Base-by-base conservation (phyloP, 352 stramenopile genomes). In the Phytophthora parvispora region DNA sequence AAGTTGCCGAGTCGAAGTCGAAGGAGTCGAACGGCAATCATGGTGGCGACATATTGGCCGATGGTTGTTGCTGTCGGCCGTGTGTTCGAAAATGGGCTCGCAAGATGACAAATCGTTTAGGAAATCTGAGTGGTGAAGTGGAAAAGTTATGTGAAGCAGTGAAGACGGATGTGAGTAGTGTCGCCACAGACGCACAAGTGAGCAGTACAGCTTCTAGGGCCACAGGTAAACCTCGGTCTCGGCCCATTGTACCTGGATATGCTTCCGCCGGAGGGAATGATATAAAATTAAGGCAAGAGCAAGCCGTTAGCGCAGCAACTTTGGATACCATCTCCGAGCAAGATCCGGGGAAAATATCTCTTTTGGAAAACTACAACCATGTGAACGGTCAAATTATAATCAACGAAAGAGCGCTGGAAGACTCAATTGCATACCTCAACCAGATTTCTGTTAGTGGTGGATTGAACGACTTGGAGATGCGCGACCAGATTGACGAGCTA, bases 401-500 rank as follows among this genome's bases (percentile, higher is more conserved):
- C 32, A 83, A 84, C 60, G 67, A 81, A 49, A 57, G 47, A 22
- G 70, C 71, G 5, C 34, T 83, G 5, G 64, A 67, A 2, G 57
- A 67, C 36, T 70, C 73, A 31, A 49, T 72, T 12, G 13, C 45
- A 22, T 62, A 74, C 42, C 60, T 80, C 16, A 52, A 69, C 10
- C 32, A 47, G 16, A 61, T 54, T n/a, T 65, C 75, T 16, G 42
- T 64, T 3, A 50, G 67, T 12, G 74, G 77, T 48, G 64, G 73
- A 38, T 9, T 56, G 8, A 54, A 48, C 18, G 67, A 58, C 1
- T 60, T 72, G 12, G 47, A 71, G 16, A 62, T 77, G 32, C 75
- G 74, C 45, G 50, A 51, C 12, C 73, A 80, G 42, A 74, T 80
- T 15, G 42, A 80, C 18, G 73, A 78, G 13, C 50, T 89, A 12